Percentiles rank a stretch among this genome's conserved stretches.
These are phyloP conservation scores for Neurospora cerealis DNA, from an alignment of 495 filamentous ascomycete genomes.

Conservation along the genomic window DNA sequence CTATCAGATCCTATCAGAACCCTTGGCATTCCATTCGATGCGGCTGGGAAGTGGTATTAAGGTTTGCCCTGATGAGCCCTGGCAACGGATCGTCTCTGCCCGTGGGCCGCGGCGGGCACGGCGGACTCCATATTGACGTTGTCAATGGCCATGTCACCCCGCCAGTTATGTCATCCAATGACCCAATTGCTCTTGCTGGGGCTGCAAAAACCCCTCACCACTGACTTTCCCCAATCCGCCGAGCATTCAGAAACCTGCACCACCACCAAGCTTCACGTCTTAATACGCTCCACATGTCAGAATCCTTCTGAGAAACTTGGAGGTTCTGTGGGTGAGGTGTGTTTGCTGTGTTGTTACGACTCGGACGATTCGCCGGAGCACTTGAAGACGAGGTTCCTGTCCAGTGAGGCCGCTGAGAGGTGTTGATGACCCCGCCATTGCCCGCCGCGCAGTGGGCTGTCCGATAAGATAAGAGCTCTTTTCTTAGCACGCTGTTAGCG, in stretches of 20 bases:
- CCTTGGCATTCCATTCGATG: neutral
- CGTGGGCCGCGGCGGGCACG: neutral
- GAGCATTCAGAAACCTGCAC: neutral
- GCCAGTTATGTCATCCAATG: neutral
- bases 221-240: neutral
- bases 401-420: neutral
- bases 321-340: neutral
- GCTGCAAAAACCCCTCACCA: neutral
- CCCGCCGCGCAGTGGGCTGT: neutral
- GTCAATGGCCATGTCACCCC: neutral
- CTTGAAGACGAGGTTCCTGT: neutral
- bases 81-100: neutral
- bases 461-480: constrained; percentile 9
- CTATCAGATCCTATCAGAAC: neutral
- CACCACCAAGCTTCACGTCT: neutral
- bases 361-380: neutral
- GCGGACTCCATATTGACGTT: neutral
- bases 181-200: neutral
- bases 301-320: neutral
- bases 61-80: neutral
- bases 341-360: neutral
- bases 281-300: neutral
- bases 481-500: neutral
- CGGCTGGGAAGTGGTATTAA: neutral
- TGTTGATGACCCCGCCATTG: neutral